A percentile compares a stretch with the other conserved stretches of the same genome.
Conservation (phyloP, 1,139 yeast species). For the Candida tetrigidarum region DNA sequence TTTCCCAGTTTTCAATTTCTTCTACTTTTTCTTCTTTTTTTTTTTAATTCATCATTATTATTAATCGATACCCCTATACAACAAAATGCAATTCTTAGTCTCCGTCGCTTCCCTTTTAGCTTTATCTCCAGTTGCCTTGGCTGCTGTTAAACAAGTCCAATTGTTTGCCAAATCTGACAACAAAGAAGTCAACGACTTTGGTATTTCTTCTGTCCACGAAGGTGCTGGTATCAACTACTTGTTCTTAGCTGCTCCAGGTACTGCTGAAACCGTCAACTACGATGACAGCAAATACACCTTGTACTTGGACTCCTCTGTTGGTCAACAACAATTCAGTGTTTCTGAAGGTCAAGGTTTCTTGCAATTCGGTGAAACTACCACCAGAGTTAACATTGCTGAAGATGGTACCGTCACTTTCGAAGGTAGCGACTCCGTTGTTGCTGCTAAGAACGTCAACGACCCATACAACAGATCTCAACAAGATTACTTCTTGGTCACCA, state of each 20-base stretch:
- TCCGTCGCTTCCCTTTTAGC: constrained; percentile 21
- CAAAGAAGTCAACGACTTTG: constrained; percentile 27
- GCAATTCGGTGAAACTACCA: constrained; percentile 16
- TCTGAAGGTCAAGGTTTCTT: constrained; percentile 8
- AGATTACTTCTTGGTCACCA: constrained; percentile 19
- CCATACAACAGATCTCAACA: constrained; percentile 41
- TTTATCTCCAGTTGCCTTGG: constrained; percentile 24
- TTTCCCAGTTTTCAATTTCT: not conserved
- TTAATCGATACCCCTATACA: constrained; percentile 1
- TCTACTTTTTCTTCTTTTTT: not conserved
- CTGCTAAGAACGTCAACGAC: constrained; percentile 43
- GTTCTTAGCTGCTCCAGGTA: constrained; percentile 26
- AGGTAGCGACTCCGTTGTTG: constrained; percentile 37
- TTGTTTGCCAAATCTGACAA: constrained; percentile 27
- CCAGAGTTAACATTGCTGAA: constrained; percentile 43
- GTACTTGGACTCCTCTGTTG: constrained; percentile 24
- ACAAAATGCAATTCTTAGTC: constrained; percentile 15
- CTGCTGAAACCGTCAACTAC: constrained; percentile 36
- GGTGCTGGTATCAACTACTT: constrained; percentile 60
- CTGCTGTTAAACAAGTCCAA: constrained; percentile 21
- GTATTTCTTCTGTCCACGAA: constrained; percentile 44
- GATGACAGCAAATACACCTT: constrained; percentile 58
- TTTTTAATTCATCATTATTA: not conserved
- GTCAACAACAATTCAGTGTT: constrained; percentile 1
- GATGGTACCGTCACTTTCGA: constrained; percentile 50